Base-by-base conservation (phyloP, 169 alveolate genomes). In the Eimeria praecox region DNA sequence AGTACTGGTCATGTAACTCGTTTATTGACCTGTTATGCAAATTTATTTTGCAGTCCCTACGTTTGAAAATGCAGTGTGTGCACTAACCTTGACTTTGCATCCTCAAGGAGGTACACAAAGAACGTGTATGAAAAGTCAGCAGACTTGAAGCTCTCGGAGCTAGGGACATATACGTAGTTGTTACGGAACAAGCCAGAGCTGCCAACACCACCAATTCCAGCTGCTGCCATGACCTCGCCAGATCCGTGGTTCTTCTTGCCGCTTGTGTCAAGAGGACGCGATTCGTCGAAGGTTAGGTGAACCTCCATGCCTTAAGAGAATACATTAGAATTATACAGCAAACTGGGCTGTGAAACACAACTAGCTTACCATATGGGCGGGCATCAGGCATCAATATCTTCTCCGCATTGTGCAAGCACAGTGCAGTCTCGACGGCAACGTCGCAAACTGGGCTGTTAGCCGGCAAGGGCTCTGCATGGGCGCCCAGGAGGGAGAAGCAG, bases 181-280 rank as follows among this genome's bases (percentile, higher is more conserved):
- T 97, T 95, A 59, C 99, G 95, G 95, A 98, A 98, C 94, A 97
- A 95, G 1, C 97, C 98, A 33, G 99, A 97, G 78, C 97, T 97
- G 27, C 99, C 98, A 16, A 96, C 90, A n/a, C 99, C 98, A 9
- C 98, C 98, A 83, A 98, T 97, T n/a, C 99, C 99, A 27, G 98
- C 46, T 69, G 97, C 98, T 20, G 98, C 98, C 88, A 96, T 96
- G 90, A 97, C 95, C 33, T 95, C 96, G n/a, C 99, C 99, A 5
- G 97, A 80, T 44, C 97, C 98, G 93, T 98, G 99, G 88, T 97
- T 97, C 40, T 98, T 97, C 46, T 82, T 96, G 27, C 99, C 99
- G 78, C 98, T 98, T 35, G 98, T 94, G 89, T 98, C 99, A 30
- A 97, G 98, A 2, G 99, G 98, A n/a, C 92, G 82, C 69, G 95